Base-by-base conservation (phyloP, 345 rosid genomes). In the Salix purpurea region DNA sequence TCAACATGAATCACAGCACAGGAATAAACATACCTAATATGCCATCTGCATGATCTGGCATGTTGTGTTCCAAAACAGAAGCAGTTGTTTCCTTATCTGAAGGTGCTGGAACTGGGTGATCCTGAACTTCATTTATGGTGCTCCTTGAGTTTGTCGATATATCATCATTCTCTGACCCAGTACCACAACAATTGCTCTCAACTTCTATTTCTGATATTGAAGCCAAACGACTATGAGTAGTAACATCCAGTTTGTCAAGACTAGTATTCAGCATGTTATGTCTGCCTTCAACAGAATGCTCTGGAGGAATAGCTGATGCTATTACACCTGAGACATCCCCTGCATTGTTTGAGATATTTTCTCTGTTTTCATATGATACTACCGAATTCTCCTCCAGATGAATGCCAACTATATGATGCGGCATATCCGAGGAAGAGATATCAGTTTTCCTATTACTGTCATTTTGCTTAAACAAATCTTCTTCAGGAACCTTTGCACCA, bases 161-260 rank as follows among this genome's bases (percentile, higher is more conserved):
- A 67, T 77, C 90, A 76, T 75, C 88, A 71, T 69, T 82, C 74
- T 77, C 87, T 39, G 87, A 83, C 76, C 76, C 69, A 73, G 75
- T 69, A 56, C 77, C 81, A 34, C 50, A 84, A 82, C 74, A 77
- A 82, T 77, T 71, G 58, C 84, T 85, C 82, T 85, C 87, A 7
- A 70, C 60, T 84, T 90, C 93, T 73, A 85, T 92, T 87, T 91
- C 98, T 77, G 93, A 86, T 80, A 79, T 83, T 76, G 86, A 80
- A n/a, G 82, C 86, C 74, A 89, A 81, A 71, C 84, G 79, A 77
- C 78, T 79, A 34, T 74, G 87, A 34, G 60, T 67, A 28, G 84
- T 77, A 58, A 73, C 83, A 77, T 80, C 86, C 40, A 79, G 73
- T 74, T 77, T 86, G 75, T 84, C 83, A 11, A 50, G 65, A 67